phyloP scores from a whole-genome alignment of 441 rosid species.

The Macaranga tanarius region DNA sequence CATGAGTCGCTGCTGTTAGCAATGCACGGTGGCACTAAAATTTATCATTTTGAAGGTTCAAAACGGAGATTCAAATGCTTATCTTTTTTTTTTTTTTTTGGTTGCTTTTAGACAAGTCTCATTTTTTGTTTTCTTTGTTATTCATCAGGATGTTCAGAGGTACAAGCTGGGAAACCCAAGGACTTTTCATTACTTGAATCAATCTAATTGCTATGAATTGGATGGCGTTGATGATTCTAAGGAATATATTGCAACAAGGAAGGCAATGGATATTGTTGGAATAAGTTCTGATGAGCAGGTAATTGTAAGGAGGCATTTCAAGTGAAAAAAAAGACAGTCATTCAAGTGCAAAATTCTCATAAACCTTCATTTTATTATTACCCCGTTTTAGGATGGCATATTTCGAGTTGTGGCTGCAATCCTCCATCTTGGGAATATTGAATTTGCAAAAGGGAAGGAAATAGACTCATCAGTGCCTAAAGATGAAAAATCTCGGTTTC shows the following conservation, averaged over 20 bases:
- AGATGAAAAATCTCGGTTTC: slow-evolving; percentile 85
- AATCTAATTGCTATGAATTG: slow-evolving; percentile 79
- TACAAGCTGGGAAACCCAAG: slow-evolving; percentile 77
- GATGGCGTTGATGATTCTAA: slow-evolving; percentile 84
- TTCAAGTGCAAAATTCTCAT: slow-evolving; percentile 15
- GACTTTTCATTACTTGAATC: slow-evolving; percentile 88
- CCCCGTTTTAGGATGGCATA: slow-evolving; percentile 67
- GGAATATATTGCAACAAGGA: slow-evolving; percentile 79
- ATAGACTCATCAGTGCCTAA: slow-evolving; percentile 84
- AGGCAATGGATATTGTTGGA: slow-evolving; percentile 95
- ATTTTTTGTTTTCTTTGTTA: slow-evolving; percentile 17
- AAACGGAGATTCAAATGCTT: slow-evolving; percentile 5
- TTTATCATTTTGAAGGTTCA: slow-evolving; percentile 3
- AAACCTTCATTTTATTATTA: slow-evolving; percentile 16
- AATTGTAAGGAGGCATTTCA: slow-evolving; percentile 23
- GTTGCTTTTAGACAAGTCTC: slow-evolving; percentile 12
- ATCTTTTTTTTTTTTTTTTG: too few relatives aligned
- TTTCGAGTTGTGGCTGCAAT: slow-evolving; percentile 91
- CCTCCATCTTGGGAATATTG: slow-evolving; percentile 95
- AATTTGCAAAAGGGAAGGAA: slow-evolving; percentile 87
- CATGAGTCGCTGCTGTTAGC: not conserved
- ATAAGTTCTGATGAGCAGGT: slow-evolving; percentile 91
- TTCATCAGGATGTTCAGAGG: slow-evolving; percentile 63
- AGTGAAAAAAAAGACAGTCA: slow-evolving; percentile 3
- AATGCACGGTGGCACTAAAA: slow-evolving; percentile 3